These are phyloP conservation scores for Myxozyma neotropica DNA, from an alignment of 805 yeast species.

Conservation along the genomic window DNA sequence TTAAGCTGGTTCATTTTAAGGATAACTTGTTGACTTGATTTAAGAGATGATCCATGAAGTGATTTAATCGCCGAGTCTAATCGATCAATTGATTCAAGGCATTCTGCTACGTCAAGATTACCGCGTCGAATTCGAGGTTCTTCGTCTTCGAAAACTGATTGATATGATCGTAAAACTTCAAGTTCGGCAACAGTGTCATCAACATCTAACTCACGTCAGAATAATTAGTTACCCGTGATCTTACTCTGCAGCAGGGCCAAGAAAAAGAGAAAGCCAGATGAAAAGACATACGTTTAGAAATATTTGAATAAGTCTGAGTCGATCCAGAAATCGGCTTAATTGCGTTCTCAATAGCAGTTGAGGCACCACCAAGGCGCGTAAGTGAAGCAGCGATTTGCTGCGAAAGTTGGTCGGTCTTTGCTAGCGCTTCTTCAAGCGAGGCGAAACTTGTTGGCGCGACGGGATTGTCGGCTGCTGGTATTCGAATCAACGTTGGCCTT, in stretches of 20 bases:
- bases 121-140: conserved; percentile 34
- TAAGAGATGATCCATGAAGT: conserved; percentile 36
- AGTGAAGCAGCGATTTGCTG: conserved; percentile 58
- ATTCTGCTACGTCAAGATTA: conserved; percentile 35
- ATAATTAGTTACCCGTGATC: no score
- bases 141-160: conserved; percentile 30
- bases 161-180: conserved; percentile 22
- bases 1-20: conserved; percentile 27
- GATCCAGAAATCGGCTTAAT: conserved; percentile 72
- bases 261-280: no score
- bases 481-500: conserved; percentile 4
- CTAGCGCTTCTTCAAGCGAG: conserved; percentile 65
- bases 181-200: conserved; percentile 25
- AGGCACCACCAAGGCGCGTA: conserved; percentile 53
- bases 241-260: no score
- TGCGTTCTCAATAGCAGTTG: conserved; percentile 59
- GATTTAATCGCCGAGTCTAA: conserved; percentile 36
- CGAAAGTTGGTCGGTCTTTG: conserved; percentile 60
- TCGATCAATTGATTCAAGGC: conserved; percentile 35
- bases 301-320: conserved; percentile 57
- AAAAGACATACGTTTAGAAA: conserved; percentile 59
- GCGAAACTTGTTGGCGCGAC: conserved; percentile 4
- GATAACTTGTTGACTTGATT: conserved; percentile 24
- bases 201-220: conserved; percentile 8
- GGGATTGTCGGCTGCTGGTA: neutral